Percentiles rank a stretch among this genome's conserved stretches.
phyloP scores from a whole-genome alignment of 2,329 filamentous ascomycete species.

The Chalaropsis thielavioides region DNA sequence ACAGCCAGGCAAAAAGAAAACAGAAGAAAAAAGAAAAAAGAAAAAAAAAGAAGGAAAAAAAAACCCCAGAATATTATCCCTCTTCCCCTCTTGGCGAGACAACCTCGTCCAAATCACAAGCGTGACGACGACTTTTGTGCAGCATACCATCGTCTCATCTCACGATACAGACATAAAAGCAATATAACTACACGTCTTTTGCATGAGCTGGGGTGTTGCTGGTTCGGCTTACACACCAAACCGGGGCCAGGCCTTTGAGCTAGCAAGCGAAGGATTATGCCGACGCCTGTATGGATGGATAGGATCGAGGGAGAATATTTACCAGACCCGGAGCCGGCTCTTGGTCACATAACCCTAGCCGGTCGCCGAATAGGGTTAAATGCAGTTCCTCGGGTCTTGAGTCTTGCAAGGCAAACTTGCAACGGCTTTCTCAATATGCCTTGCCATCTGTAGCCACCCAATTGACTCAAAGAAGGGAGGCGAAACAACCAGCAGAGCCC shows the following conservation, averaged over 20 bases:
- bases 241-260: too few relatives aligned
- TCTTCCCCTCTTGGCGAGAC: neutral
- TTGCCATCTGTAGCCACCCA: neutral
- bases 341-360: neutral
- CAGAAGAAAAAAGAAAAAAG: neutral
- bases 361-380: neutral
- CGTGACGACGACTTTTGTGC: neutral
- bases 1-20: too few relatives aligned
- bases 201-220: too few relatives aligned
- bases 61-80: neutral
- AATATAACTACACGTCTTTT: too few relatives aligned
- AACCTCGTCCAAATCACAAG: neutral
- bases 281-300: too few relatives aligned
- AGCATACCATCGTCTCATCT: too few relatives aligned
- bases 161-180: too few relatives aligned
- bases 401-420: too few relatives aligned
- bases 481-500: neutral
- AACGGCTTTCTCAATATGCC: too few relatives aligned
- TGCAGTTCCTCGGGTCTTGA: neutral
- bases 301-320: neutral
- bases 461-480: neutral
- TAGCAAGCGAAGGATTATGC: too few relatives aligned
- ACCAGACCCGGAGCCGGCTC: neutral
- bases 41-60: neutral
- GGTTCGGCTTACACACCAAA: too few relatives aligned